Evolutionary conservation across 139 green algal species (phyloP).

Genomic region (Chlamydomonas applanata): DNA sequence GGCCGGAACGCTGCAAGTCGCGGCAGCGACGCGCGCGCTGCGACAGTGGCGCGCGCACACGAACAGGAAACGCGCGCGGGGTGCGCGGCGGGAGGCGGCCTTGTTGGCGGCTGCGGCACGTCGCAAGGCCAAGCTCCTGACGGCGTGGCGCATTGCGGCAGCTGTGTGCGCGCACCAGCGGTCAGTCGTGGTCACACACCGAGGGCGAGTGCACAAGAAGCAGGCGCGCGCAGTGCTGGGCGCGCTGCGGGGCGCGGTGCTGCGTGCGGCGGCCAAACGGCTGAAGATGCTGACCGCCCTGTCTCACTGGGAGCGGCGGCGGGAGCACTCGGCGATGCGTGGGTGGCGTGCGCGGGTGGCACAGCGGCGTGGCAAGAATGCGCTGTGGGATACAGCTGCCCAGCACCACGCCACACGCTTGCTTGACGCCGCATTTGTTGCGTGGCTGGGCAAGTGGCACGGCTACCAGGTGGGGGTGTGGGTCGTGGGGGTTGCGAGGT

Average conservation of each 20-base stretch:
- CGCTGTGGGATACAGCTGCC: background rate
- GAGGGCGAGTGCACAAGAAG: too few relatives aligned
- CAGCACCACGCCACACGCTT: conserved; percentile 22
- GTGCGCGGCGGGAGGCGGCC: background rate
- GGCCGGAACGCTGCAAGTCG: background rate
- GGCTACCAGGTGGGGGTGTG: conserved; percentile 9
- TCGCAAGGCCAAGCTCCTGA: conserved; percentile 5
- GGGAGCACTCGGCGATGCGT: conserved; percentile 1
- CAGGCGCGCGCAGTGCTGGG: too few relatives aligned
- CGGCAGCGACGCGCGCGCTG: background rate
- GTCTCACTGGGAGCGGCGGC: background rate
- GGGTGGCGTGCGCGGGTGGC: background rate
- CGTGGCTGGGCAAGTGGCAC: conserved; percentile 10
- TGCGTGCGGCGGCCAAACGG: background rate
- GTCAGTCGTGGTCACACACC: too few relatives aligned
- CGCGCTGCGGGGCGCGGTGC: too few relatives aligned
- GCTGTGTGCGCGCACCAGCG: too few relatives aligned
- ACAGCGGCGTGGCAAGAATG: background rate
- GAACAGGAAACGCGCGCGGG: background rate
- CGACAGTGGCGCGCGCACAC: background rate
- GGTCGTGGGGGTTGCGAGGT: background rate
- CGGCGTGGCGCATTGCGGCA: too few relatives aligned
- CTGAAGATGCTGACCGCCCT: background rate
- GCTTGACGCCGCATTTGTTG: conserved; percentile 10
- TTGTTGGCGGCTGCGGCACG: background rate